Conservation (phyloP, 495 filamentous ascomycete genomes). For the Rusavskia elegans region DNA sequence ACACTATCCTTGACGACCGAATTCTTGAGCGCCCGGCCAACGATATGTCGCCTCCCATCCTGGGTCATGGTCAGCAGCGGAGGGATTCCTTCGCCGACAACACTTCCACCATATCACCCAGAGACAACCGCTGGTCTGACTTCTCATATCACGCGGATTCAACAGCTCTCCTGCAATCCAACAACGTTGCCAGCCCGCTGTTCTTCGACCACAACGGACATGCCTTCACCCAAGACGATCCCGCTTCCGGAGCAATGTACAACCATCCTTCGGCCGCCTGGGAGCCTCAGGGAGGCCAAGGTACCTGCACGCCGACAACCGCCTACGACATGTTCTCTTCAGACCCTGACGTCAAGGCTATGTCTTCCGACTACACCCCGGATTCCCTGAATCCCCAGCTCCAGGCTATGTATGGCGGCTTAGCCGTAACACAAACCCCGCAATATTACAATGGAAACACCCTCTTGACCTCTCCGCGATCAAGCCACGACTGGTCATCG, state of each 20-base stretch:
- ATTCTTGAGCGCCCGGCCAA: slow-evolving; percentile 59
- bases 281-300: slow-evolving; percentile 25
- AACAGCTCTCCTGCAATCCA: slow-evolving; percentile 14
- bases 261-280: slow-evolving; percentile 6
- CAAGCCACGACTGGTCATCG: slow-evolving; percentile 45
- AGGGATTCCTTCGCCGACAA: slow-evolving; percentile 56
- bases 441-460: slow-evolving; percentile 23
- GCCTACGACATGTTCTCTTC: slow-evolving; percentile 48
- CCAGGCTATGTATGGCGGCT: slow-evolving; percentile 8
- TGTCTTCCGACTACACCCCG: slow-evolving; percentile 36
- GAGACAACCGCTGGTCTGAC: slow-evolving; percentile 60
- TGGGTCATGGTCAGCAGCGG: slow-evolving; percentile 28
- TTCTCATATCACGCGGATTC: slow-evolving; percentile 33
- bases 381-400: slow-evolving; percentile 30
- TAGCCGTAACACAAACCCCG: slow-evolving; percentile 22
- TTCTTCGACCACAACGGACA: slow-evolving; percentile 18
- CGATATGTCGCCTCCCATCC: slow-evolving; percentile 51
- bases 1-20: slow-evolving; percentile 69
- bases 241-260: slow-evolving; percentile 5
- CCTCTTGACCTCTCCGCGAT: slow-evolving; percentile 41
- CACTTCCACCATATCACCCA: slow-evolving; percentile 54
- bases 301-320: slow-evolving; percentile 44
- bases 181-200: slow-evolving; percentile 15
- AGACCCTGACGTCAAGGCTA: slow-evolving; percentile 40
- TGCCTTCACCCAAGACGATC: slow-evolving; percentile 7